Conservation (phyloP, 257 asterid species). For the Forsythia viridissima region DNA sequence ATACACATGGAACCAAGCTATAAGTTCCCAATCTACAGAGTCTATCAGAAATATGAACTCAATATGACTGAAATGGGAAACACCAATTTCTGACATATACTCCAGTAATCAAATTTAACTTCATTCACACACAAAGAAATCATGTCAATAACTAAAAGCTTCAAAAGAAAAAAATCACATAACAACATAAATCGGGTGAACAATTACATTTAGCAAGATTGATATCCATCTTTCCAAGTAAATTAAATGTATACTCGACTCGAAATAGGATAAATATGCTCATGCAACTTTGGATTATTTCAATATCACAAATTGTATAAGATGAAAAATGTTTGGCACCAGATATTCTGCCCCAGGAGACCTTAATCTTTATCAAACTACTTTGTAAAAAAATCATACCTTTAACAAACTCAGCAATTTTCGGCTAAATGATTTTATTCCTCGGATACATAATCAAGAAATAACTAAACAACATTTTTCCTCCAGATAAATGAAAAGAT, state of each 20-base stretch:
- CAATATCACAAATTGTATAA: too few relatives aligned
- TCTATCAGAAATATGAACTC: conserved; percentile 95
- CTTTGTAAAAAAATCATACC: too few relatives aligned
- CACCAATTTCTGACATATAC: conserved; percentile 18
- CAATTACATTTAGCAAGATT: too few relatives aligned
- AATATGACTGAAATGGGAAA: conserved; percentile 66
- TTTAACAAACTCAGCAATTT: background rate
- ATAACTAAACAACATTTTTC: background rate
- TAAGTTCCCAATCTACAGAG: conserved; percentile 89
- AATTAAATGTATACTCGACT: too few relatives aligned
- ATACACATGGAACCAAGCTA: background rate
- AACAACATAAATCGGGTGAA: too few relatives aligned
- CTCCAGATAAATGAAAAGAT: too few relatives aligned
- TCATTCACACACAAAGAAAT: conserved; percentile 3
- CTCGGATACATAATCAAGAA: background rate
- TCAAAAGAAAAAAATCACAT: too few relatives aligned
- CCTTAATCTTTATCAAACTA: background rate
- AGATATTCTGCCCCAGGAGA: background rate
- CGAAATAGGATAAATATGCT: too few relatives aligned
- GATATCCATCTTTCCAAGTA: too few relatives aligned
- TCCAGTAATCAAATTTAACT: background rate
- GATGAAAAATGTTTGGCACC: background rate
- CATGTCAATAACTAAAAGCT: too few relatives aligned
- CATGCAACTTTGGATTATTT: too few relatives aligned
- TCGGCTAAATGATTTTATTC: too few relatives aligned